Base-by-base conservation (phyloP, 352 stramenopile species). In the Globisporangium middletonii region DNA sequence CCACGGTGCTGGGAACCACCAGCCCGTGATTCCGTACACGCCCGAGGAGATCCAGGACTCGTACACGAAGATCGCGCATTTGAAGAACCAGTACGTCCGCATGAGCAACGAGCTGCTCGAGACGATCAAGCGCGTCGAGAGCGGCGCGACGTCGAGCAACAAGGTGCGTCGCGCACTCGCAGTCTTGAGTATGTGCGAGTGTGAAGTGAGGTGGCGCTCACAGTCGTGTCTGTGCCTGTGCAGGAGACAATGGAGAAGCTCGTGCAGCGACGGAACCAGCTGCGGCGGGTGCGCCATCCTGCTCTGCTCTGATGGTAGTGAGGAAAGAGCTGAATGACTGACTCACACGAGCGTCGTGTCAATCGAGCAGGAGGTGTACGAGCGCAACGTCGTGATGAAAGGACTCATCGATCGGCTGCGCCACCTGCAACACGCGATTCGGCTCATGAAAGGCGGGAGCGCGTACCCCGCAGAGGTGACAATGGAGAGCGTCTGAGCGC, bases 331-430 rank as follows among this genome's bases (percentile, higher is more conserved):
- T 38, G 33, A 9, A 6, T 38, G 33, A 38, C 33, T 38, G 33
- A 38, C 33, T 9, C 6, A 38, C 33, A 9, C 12, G 35, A 2
- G 33, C 7, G 7, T 38, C 3, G 15, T 57, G 26, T 0, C 28
- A 18, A 57, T 49, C 26, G 1, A 12, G 27, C 50, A 94, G 81
- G 84, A 94, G 50, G 84, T 92, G 13, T 88, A 91, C 53, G 81
- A 92, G 60, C 82, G 79, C 49, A 94, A 92, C 60, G 35, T 92
- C 55, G 84, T 92, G 57, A 90, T 94, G 79, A 92, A 92, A 64
- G 77, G 77, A 2, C 69, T 94, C 33, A 94, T 94, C 64, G 78
- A 92, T 56, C 71, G 84, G 35, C 54, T 94, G 56, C 79, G 84
- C 18, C 72, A 86, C 37, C 59, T 94, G 53, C 80, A 94, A 64